Base-by-base conservation (phyloP, 345 rosid genomes). In the Populus simonii region DNA sequence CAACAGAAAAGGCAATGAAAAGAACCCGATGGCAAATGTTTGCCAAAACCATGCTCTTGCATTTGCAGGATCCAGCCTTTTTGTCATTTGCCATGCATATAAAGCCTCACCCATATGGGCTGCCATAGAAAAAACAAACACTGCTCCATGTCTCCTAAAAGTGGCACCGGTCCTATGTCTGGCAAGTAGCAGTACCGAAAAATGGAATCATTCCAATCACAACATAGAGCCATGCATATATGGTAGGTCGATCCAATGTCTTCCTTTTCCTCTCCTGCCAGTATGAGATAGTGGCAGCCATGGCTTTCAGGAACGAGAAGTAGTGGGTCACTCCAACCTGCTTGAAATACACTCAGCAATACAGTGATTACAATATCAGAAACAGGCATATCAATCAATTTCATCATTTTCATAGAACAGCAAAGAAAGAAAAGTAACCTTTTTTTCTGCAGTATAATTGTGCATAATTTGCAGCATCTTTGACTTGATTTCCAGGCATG, bases 241-340 rank as follows among this genome's bases (percentile, higher is more conserved):
- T 70, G 31, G 88, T 87, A 69, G 94, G 97, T 72, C 97, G 93
- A 22, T 91, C 94, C 78, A 93, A 41, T 39, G 85, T 80, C 85
- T 87, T 91, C 80, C 76, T 88, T 80, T 92, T 91, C 87, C 85
- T 85, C 68, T 91, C 92, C 65, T 92, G 89, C 91, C 91, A 93
- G 85, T 89, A 91, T 16, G 91, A 72, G 78, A 93, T 88, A 3
- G 98, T 95, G 70, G 92, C 92, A 72, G 96, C 94, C 96, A 95
- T 90, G 59, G 99, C 96, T 84, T 93, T 95, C 47, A 93, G 93
- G 80, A 80, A 88, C 3, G 97, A 95, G 87, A 95, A 95, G 83
- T 92, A 92, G 81, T 91, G 98, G 65, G 98, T 95, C 59, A 95
- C 92, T 35, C 99, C 96, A 2, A 93, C 97, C 99, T 95, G 86